Evolutionary conservation across 1,284 basidiomycete species (phyloP).

Genomic region (Stygiomarasmius scandens): DNA sequence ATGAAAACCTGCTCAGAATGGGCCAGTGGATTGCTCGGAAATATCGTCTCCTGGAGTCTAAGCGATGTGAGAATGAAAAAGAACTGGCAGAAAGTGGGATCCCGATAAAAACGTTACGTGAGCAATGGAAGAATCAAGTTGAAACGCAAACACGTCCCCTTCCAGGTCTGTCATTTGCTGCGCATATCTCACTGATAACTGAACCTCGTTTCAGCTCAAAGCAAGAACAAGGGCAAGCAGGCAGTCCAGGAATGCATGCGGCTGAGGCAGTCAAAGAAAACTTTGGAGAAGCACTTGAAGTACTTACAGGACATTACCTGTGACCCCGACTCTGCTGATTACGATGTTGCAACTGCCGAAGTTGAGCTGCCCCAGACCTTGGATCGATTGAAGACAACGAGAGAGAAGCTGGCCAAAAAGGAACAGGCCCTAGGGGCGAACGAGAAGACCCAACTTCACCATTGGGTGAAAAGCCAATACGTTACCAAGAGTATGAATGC

Average conservation of each 20-base stretch:
- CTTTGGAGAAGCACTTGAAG: neutral
- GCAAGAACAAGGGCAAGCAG: neutral
- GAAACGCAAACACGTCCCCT: constrained; percentile 16
- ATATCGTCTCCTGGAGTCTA: constrained; percentile 6
- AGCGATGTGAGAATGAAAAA: constrained; percentile 6
- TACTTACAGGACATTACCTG: neutral
- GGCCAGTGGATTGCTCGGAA: constrained; percentile 20
- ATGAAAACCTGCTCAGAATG: constrained; percentile 7
- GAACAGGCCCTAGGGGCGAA: neutral
- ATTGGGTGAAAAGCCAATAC: neutral
- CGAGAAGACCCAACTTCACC: neutral
- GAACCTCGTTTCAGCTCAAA: neutral
- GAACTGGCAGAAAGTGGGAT: neutral
- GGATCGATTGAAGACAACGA: neutral
- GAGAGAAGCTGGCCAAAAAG: neutral
- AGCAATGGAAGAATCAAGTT: constrained; percentile 22
- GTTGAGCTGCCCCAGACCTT: neutral
- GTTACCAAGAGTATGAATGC: constrained; percentile 7
- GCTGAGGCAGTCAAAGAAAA: neutral
- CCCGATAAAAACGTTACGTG: constrained; percentile 6
- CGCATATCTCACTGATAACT: neutral
- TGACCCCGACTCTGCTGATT: neutral
- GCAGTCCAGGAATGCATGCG: constrained; percentile 1
- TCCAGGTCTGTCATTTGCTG: constrained; percentile 12
- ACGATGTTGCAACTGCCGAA: neutral